A percentile compares a stretch with the other conserved stretches of the same genome.
These are phyloP conservation scores for Gracilaria gracilis DNA, from an alignment of 23 red algal species.

Conservation along the genomic window DNA sequence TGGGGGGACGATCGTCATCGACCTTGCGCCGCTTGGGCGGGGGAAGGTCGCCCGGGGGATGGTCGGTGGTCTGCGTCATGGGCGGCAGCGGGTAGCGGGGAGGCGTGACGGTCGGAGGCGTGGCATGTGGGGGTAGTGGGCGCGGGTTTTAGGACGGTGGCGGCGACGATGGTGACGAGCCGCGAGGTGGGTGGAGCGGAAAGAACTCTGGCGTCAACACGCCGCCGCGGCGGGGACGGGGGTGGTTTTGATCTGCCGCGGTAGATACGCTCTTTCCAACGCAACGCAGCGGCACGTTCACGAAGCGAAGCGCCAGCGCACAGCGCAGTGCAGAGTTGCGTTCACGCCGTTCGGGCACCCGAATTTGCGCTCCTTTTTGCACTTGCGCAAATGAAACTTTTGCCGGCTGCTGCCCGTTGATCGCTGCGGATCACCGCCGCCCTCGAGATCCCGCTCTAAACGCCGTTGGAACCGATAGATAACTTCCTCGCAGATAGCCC, in stretches of 20 bases:
- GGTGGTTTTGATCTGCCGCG: slow-evolving; percentile 19
- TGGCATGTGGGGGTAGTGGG: slow-evolving; percentile 24
- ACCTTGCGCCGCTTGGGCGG: slow-evolving; percentile 55
- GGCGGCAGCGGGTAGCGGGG: background rate
- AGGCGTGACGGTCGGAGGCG: background rate
- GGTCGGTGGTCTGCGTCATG: slow-evolving; percentile 47
- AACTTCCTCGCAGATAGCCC: background rate
- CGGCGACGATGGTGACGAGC: slow-evolving; percentile 11
- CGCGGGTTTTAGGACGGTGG: background rate
- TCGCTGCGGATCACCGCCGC: background rate
- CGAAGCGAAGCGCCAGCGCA: background rate
- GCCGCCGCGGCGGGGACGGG: slow-evolving; percentile 11
- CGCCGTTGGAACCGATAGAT: background rate
- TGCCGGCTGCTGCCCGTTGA: background rate
- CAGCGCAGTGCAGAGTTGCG: too few species aligned
- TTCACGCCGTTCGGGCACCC: background rate
- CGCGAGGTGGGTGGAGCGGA: background rate
- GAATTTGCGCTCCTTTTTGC: background rate
- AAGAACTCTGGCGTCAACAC: background rate
- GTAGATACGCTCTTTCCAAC: background rate
- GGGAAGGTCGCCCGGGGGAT: slow-evolving; percentile 25
- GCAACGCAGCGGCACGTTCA: background rate
- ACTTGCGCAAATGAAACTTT: background rate
- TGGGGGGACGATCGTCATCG: slow-evolving; percentile 43
- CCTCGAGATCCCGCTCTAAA: background rate